phyloP scores from a whole-genome alignment of 1,284 basidiomycete species.

The Naganishia liquefaciens region DNA sequence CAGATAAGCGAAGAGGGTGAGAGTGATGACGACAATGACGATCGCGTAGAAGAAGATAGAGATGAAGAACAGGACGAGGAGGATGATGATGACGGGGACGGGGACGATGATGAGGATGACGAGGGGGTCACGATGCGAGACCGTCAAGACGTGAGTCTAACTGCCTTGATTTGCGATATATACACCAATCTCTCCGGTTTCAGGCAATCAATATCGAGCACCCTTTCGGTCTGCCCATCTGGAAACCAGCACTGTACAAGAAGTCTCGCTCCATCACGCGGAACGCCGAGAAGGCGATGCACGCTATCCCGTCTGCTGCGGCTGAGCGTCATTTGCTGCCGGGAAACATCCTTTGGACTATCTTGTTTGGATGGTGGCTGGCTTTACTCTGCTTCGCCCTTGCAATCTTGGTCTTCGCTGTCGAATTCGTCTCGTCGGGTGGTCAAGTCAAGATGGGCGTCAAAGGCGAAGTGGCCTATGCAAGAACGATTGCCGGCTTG shows the following conservation, averaged over 20 bases:
- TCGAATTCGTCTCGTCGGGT: slow-evolving; percentile 55
- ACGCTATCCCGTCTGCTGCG: slow-evolving; percentile 85
- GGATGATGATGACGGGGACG: slow-evolving; percentile 41
- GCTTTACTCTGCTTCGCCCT: slow-evolving; percentile 68
- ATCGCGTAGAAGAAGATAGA: slow-evolving; percentile 37
- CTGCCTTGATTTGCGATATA: too few relatives aligned
- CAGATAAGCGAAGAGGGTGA: slow-evolving; percentile 21
- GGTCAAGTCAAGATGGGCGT: slow-evolving; percentile 48
- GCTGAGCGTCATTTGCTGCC: slow-evolving; percentile 81
- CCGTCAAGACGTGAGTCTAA: slow-evolving; percentile 75
- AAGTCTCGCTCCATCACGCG: slow-evolving; percentile 95
- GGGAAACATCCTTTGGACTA: slow-evolving; percentile 89
- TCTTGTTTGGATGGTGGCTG: slow-evolving; percentile 91
- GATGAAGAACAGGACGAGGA: slow-evolving; percentile 38
- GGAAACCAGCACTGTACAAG: slow-evolving; percentile 99
- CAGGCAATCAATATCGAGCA: slow-evolving; percentile 93
- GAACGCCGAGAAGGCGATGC: slow-evolving; percentile 90
- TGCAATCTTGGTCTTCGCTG: slow-evolving; percentile 68
- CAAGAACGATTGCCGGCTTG: slow-evolving; percentile 83
- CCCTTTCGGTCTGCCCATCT: slow-evolving; percentile 98
- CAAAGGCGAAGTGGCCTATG: slow-evolving; percentile 76
- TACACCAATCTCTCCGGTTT: neutral
- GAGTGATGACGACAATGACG: slow-evolving; percentile 36
- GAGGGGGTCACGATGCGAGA: slow-evolving; percentile 90
- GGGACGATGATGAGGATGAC: slow-evolving; percentile 57